These are phyloP conservation scores for Diaporthe ampelina DNA, from an alignment of 2,329 filamentous ascomycete species.

Conservation along the genomic window DNA sequence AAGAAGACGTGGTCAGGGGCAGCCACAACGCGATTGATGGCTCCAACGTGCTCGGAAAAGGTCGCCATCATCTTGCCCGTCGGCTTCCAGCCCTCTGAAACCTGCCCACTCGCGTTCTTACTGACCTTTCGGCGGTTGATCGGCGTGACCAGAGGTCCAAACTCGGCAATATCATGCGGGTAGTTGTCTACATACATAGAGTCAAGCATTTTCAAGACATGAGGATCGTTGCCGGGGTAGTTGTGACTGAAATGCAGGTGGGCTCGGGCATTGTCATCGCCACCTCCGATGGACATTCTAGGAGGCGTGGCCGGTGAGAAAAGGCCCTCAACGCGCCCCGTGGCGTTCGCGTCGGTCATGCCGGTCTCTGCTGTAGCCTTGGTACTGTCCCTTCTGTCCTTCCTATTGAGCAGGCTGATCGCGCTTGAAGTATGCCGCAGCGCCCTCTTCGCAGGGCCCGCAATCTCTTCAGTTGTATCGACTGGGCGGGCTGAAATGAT, in stretches of 20 bases:
- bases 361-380: slow-evolving; percentile 72
- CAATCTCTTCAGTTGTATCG: neutral
- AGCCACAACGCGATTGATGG: slow-evolving; percentile 84
- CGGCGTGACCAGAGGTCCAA: slow-evolving; percentile 85
- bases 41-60: slow-evolving; percentile 87
- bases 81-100: slow-evolving; percentile 80
- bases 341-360: slow-evolving; percentile 71
- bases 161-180: slow-evolving; percentile 74
- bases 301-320: slow-evolving; percentile 57
- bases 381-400: slow-evolving; percentile 70
- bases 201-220: slow-evolving; percentile 80
- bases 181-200: slow-evolving; percentile 85
- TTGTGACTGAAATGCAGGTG: slow-evolving; percentile 79
- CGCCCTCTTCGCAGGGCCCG: slow-evolving; percentile 56
- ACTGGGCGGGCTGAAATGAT: slow-evolving; percentile 13
- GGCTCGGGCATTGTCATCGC: slow-evolving; percentile 50
- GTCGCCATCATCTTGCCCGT: slow-evolving; percentile 87
- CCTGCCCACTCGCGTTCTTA: slow-evolving; percentile 64
- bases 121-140: slow-evolving; percentile 68
- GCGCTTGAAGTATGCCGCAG: slow-evolving; percentile 73
- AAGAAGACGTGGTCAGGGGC: slow-evolving; percentile 96
- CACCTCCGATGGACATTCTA: slow-evolving; percentile 51
- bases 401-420: slow-evolving; percentile 70
- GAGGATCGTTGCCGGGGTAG: slow-evolving; percentile 84
- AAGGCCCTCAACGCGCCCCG: slow-evolving; percentile 72